phyloP scores from a whole-genome alignment of 306 rosid genomes.

The Quercus mongolica region DNA sequence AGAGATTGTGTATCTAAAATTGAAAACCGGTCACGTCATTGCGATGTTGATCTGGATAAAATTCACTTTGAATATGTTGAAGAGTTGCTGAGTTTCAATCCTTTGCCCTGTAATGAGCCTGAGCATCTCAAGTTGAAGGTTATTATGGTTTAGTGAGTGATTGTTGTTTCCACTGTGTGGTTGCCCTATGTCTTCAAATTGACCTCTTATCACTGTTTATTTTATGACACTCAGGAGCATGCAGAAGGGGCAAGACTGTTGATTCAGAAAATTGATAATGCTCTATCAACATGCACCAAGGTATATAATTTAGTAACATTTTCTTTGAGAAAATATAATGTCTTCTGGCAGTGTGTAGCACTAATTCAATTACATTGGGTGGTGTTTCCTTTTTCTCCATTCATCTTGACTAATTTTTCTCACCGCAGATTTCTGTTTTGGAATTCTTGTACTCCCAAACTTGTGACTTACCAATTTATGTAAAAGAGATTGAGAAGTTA shows the following conservation, averaged over 20 bases:
- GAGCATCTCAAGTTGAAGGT: conserved; percentile 78
- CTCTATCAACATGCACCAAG: conserved; percentile 46
- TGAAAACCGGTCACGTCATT: conserved; percentile 47
- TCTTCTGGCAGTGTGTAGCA: conserved; percentile 13
- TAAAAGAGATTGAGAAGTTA: conserved; percentile 58
- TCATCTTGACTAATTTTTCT: conserved; percentile 27
- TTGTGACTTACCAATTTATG: conserved; percentile 54
- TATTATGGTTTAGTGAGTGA: conserved; percentile 20
- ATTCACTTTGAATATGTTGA: conserved; percentile 51
- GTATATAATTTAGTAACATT: conserved; percentile 31
- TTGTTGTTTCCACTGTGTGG: conserved; percentile 13
- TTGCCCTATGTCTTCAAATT: conserved; percentile 18
- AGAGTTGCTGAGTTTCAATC: conserved; percentile 52
- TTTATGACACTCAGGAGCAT: conserved; percentile 46
- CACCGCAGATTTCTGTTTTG: conserved; percentile 74
- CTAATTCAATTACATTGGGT: not conserved
- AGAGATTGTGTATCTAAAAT: conserved; percentile 61
- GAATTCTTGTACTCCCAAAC: conserved; percentile 65
- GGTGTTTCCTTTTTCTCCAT: conserved; percentile 32
- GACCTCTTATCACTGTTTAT: conserved; percentile 2
- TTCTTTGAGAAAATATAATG: not conserved
- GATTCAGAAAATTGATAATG: conserved; percentile 47
- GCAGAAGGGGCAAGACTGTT: conserved; percentile 67
- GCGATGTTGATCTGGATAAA: conserved; percentile 38
- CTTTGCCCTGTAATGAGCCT: conserved; percentile 71